phyloP scores from a whole-genome alignment of 1,284 basidiomycete genomes.

The Rhizopogon parksii region DNA sequence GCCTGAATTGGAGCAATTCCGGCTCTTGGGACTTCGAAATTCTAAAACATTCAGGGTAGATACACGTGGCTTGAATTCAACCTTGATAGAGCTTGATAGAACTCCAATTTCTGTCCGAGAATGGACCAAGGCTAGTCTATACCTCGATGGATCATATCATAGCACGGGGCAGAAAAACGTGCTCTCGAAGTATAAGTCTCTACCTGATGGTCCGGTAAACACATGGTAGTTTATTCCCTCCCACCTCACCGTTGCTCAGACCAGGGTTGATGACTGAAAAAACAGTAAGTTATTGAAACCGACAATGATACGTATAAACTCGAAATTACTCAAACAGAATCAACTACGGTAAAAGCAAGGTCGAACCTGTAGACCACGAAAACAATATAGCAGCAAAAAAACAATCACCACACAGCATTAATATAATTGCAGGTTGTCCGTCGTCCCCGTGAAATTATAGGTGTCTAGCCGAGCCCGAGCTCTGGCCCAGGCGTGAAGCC shows the following conservation, averaged over 20 bases:
- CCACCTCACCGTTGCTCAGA: too few species aligned
- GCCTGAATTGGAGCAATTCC: too few species aligned
- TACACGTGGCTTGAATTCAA: not conserved
- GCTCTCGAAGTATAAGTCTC: too few species aligned
- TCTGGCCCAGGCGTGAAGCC: conserved; percentile 25
- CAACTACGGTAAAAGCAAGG: not conserved
- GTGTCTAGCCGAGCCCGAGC: conserved; percentile 24
- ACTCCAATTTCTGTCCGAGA: not conserved
- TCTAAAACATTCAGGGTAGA: not conserved
- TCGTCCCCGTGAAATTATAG: conserved; percentile 18
- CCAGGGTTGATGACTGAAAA: too few species aligned
- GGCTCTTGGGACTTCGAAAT: not conserved
- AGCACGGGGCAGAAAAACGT: not conserved
- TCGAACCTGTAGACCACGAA: not conserved
- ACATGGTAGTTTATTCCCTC: not conserved
- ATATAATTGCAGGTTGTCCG: not conserved
- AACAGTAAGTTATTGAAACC: too few species aligned
- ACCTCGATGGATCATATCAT: not conserved
- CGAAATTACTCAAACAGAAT: not conserved
- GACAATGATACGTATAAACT: not conserved
- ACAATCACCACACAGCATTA: conserved; percentile 1
- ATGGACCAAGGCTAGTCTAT: not conserved
- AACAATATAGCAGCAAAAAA: not conserved
- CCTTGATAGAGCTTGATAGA: not conserved
- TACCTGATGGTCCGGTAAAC: too few species aligned